Evolutionary conservation across 2,329 filamentous ascomycete species (phyloP).

Genomic region (Emmonsiellopsis sp.): DNA sequence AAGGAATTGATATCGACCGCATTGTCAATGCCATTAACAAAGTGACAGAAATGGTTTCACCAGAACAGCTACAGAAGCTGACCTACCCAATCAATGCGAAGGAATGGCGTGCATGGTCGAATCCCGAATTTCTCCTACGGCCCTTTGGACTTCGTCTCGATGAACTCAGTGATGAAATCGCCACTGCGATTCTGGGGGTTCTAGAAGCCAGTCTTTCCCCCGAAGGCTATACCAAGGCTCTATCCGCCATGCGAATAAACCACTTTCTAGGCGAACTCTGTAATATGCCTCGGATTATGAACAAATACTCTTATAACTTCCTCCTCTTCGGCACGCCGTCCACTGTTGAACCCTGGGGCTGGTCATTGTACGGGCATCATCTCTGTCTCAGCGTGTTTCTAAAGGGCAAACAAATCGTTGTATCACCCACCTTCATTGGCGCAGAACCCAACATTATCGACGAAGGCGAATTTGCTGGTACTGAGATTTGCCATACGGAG

Average conservation of each 20-base stretch:
- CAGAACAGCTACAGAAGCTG: slow-evolving; percentile 41
- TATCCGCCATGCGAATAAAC: slow-evolving; percentile 64
- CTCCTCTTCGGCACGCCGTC: slow-evolving; percentile 59
- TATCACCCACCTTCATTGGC: slow-evolving; percentile 69
- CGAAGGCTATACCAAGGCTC: slow-evolving; percentile 62
- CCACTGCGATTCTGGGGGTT: slow-evolving; percentile 46
- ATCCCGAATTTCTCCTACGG: slow-evolving; percentile 63
- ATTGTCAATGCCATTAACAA: slow-evolving; percentile 47
- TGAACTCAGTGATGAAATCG: slow-evolving; percentile 41
- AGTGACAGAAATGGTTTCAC: slow-evolving; percentile 40
- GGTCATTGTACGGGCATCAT: slow-evolving; percentile 70
- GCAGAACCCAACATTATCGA: slow-evolving; percentile 73
- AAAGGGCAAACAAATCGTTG: slow-evolving; percentile 54
- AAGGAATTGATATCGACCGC: slow-evolving; percentile 49
- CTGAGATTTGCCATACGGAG: slow-evolving; percentile 56
- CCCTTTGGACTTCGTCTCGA: slow-evolving; percentile 64
- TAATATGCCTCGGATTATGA: slow-evolving; percentile 54
- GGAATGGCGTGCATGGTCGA: slow-evolving; percentile 63
- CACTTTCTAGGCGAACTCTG: slow-evolving; percentile 65
- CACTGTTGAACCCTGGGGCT: slow-evolving; percentile 55
- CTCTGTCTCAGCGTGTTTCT: slow-evolving; percentile 65
- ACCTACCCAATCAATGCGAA: slow-evolving; percentile 58
- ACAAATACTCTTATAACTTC: slow-evolving; percentile 69
- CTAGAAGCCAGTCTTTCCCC: slow-evolving; percentile 53
- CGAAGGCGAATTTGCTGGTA: slow-evolving; percentile 52